Evolutionary conservation across 805 yeast species (phyloP).

Genomic region (Wickerhamomyces bisporus): DNA sequence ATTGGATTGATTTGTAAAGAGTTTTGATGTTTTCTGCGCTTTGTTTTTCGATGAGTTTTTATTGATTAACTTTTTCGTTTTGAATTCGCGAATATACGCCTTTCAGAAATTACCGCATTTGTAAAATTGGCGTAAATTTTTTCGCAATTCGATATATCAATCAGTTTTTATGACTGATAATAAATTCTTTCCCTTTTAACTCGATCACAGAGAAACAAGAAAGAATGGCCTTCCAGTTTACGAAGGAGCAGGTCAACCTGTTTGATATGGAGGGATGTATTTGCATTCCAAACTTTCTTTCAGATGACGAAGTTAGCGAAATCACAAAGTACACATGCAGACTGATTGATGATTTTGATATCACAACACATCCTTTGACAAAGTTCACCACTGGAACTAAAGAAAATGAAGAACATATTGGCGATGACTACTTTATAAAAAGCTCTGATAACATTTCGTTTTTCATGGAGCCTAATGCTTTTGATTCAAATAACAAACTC

Average conservation of each 20-base stretch:
- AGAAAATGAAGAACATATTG: slow-evolving; percentile 52
- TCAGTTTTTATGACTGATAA: too few species aligned
- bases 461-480: slow-evolving; percentile 70
- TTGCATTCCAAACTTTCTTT: slow-evolving; percentile 51
- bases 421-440: slow-evolving; percentile 65
- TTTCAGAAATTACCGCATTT: neutral
- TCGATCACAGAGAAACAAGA: too few species aligned
- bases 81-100: neutral
- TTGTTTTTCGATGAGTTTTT: neutral
- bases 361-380: slow-evolving; percentile 59
- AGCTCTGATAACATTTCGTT: slow-evolving; percentile 65
- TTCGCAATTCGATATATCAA: too few species aligned
- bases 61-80: neutral
- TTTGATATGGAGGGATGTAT: slow-evolving; percentile 58
- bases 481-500: slow-evolving; percentile 47
- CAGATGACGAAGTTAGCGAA: slow-evolving; percentile 32
- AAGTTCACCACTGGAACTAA: slow-evolving; percentile 53
- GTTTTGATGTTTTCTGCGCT: too few species aligned
- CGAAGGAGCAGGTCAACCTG: slow-evolving; percentile 42
- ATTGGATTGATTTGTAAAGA: too few species aligned
- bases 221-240: slow-evolving; percentile 6
- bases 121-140: too few species aligned
- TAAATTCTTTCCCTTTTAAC: too few species aligned
- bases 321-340: slow-evolving; percentile 39
- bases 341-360: slow-evolving; percentile 45